These are phyloP conservation scores for Pouteria campechiana DNA, from an alignment of 179 eudicot species.

Conservation along the genomic window DNA sequence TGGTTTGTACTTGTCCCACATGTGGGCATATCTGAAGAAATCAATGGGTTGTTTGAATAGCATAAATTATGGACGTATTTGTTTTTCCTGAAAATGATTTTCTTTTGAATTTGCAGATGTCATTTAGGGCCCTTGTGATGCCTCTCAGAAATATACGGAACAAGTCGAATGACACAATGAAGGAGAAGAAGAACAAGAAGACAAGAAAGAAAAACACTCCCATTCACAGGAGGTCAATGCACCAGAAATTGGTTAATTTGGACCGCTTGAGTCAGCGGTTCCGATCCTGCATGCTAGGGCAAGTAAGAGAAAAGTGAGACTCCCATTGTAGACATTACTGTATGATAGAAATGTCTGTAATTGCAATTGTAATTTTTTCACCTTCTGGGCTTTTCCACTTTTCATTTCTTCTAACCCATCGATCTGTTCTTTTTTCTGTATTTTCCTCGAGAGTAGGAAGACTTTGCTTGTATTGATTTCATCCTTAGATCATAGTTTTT, in stretches of 20 bases:
- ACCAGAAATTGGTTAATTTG: conserved; percentile 44
- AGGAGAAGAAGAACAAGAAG: conserved; percentile 13
- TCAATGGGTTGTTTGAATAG: no score
- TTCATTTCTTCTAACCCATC: no score
- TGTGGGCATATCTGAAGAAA: no score
- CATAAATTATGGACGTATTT: no score
- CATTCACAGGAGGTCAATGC: conserved; percentile 33
- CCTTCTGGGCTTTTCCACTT: no score
- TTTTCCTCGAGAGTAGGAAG: no score
- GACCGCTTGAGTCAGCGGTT: conserved; percentile 64
- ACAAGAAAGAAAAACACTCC: conserved; percentile 13
- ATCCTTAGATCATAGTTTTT: no score
- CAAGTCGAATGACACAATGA: conserved; percentile 5
- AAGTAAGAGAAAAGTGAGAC: no score
- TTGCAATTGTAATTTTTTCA: neutral
- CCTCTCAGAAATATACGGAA: conserved; percentile 20
- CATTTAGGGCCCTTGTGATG: conserved; percentile 24
- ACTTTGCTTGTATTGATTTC: no score
- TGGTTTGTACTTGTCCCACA: no score
- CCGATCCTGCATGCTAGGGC: conserved; percentile 50
- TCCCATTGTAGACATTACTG: conserved; percentile 37
- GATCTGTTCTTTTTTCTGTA: no score
- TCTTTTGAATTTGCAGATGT: conserved; percentile 18
- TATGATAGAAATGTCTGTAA: neutral
- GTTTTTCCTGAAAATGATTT: neutral